Base-by-base conservation (phyloP, 495 filamentous ascomycete species). In the Achaetomiella virescens region DNA sequence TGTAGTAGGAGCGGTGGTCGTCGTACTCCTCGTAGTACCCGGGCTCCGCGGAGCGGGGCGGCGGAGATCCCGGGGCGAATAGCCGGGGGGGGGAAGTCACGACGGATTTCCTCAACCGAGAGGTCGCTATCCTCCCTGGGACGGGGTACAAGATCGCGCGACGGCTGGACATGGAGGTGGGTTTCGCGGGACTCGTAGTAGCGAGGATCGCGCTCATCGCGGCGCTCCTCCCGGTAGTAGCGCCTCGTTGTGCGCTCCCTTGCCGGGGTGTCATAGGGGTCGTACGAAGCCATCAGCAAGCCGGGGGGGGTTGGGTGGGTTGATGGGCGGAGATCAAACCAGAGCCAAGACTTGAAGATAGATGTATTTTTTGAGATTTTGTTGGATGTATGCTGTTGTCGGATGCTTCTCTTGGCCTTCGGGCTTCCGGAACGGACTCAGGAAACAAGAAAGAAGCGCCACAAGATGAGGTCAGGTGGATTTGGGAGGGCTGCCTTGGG, bases 81-180 rank as follows among this genome's bases (percentile, higher is more conserved):
- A 74, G 43, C 73, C 74, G 67, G 84, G 74, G 29, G 86, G 0
- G 82, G 84, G 57, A 85, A 88, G 31, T 87, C 83, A 46, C 84
- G 80, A 55, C 75, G 78, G 43, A 88, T 75, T 69, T 87, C 82
- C 69, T 89, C 86, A 57, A 87, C 70, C 2, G 81, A 78, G 25
- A 84, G 73, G 53, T 85, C 84, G 59, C 77, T 76, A 56, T 84
- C 80, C 55, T 77, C 72, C 47, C 79, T 77, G 18, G 72, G 65
- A 18, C 78, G 78, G 48, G 78, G 78, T 24, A 87, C 72, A 38
- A 84, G 62, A 45, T 81, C 81, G 56, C 66, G 73, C 25, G 69
- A 71, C 21, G 58, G 48, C 40, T 69, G 60, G 41, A 71, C 66
- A 50, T 70, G 72, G 31, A 76, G 66, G 52, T 78, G 78, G n/a